Base-by-base conservation (phyloP, 78 protist species). In the Monosiga brevicollis region DNA sequence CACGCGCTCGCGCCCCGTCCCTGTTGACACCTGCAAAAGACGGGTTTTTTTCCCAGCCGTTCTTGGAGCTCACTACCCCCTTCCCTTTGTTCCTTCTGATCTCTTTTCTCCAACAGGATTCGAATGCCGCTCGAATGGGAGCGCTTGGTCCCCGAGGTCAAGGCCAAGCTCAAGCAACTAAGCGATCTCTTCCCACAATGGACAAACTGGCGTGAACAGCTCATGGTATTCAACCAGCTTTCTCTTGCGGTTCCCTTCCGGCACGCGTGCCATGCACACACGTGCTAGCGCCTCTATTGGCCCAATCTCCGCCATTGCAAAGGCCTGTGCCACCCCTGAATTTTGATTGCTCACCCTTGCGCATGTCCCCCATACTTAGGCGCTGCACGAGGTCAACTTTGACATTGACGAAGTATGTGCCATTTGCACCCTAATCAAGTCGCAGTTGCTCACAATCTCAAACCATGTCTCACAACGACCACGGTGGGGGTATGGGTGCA, bases 211-310 rank as follows among this genome's bases (percentile, higher is more conserved):
- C n/a, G 83, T 79, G 71, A 42, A 71, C 20, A 62, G 40, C 72
- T 79, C 34, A 42, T 54, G 40, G 71, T 79, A 71, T 79, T 9
- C n/a, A 71, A 42, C 34, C 42, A 71, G 40, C 34, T 79, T 9
- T 79, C 72, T 79, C 25, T 79, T 79, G 71, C 42, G 83, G 6
- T 3, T 79, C 72, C 43, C 22, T 80, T 29, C 32, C 42, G 77
- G 55, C 32, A 11, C 73, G 83, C 73, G 23, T 35, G 35, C 81
- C 34, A 26, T 78, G 54, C 15, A 20, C 29, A 6, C 62, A 15
- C 15, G 62, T 6, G 29, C 62, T 49, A 20, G 6, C 62, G 29
- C 62, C 15, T 6, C 15, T 15, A 20, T 49, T 49, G 6, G 29
- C 62, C 15, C 29, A 20, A 20, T 6, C 15, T 15, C 15, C 15